Percentiles rank a stretch among this genome's conserved stretches.
These are phyloP conservation scores for Saturnispora sekii DNA, from an alignment of 805 yeast genomes.

Conservation along the genomic window DNA sequence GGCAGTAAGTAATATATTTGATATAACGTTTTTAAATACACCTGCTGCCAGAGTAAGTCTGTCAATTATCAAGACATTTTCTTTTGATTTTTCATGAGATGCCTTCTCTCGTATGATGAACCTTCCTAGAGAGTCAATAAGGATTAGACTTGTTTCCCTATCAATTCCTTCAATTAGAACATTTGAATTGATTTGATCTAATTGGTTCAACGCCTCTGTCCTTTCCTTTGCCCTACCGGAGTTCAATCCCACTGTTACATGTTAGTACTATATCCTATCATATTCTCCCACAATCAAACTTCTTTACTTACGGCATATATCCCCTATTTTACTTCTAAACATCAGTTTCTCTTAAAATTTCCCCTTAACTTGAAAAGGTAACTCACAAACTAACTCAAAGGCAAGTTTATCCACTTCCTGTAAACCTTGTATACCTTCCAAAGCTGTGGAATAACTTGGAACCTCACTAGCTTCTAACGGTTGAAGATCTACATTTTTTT, in stretches of 20 bases:
- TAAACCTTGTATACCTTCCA: no score
- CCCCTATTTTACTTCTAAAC: conserved; percentile 5
- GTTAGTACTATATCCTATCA: not conserved
- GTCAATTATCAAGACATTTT: conserved; percentile 17
- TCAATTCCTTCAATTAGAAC: conserved; percentile 17
- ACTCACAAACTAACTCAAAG: no score
- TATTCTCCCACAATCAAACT: conserved; percentile 14
- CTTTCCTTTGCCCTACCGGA: conserved; percentile 49
- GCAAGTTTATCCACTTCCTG: no score
- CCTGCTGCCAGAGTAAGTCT: conserved; percentile 15
- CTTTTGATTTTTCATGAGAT: conserved; percentile 18
- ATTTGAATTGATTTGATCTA: conserved; percentile 25
- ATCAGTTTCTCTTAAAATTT: conserved; percentile 3
- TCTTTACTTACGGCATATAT: conserved; percentile 9
- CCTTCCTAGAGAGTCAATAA: conserved; percentile 16
- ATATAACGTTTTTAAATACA: no score
- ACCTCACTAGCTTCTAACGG: no score
- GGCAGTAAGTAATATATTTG: no score
- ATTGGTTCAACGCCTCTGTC: conserved; percentile 36
- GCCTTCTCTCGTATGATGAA: conserved; percentile 17
- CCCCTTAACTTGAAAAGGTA: no score
- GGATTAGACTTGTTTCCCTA: conserved; percentile 7
- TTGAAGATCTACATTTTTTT: no score
- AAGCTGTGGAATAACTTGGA: no score
- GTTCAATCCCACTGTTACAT: conserved; percentile 23